Evolutionary conservation across 2,329 filamentous ascomycete species (phyloP), one percentile per base, ranked within the genome.

Genomic region (Corinectria fuckeliana): DNA sequence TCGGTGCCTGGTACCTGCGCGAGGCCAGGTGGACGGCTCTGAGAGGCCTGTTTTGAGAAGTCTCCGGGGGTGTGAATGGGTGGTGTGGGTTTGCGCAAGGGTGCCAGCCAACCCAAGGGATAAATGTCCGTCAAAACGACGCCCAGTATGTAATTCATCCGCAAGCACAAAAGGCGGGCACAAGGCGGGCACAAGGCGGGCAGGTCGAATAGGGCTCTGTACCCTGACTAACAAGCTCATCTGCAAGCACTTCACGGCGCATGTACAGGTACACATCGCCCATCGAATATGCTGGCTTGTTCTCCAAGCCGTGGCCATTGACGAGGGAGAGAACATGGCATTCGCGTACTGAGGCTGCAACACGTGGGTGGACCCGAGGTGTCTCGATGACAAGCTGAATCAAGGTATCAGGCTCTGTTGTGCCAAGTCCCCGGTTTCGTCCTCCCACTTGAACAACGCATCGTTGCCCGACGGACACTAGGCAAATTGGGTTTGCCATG

Each of bases 1-100:
- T 60, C 64, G 51, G 74, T 74, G 67, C 74, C 76, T 75, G 76
- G 77, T 79, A 74, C 77, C 77, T 79, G 76, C 72, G 75, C 75
- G 70, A 58, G 59, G 64, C 73, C 74, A 78, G 77, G 74, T 78
- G 76, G 75, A 70, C 64, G 63, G 68, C 70, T 69, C 67, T 76
- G 68, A 76, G 73, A 76, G 75, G 76, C 63, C 69, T 70, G 66
- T 64, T 66, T 66, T 61, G 49, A 67, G n/a, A 64, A 57, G 58
- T 53, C 58, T 47, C 52, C 57, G 47, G 30, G 45, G 51, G 45
- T 59, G 56, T 55, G 56, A n/a, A 45, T 59, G 56, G 38, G 18
- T 25, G 8, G 56, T 21, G 50, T 59, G 56, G 38, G 18, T n/a
- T 11, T 14, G 42, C 14, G n/a, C 42, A 45, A 28, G 42, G 42